Evolutionary conservation across 371 early-diverging fungal genomes (phyloP).

Genomic region (Syncephalastrum racemosum): DNA sequence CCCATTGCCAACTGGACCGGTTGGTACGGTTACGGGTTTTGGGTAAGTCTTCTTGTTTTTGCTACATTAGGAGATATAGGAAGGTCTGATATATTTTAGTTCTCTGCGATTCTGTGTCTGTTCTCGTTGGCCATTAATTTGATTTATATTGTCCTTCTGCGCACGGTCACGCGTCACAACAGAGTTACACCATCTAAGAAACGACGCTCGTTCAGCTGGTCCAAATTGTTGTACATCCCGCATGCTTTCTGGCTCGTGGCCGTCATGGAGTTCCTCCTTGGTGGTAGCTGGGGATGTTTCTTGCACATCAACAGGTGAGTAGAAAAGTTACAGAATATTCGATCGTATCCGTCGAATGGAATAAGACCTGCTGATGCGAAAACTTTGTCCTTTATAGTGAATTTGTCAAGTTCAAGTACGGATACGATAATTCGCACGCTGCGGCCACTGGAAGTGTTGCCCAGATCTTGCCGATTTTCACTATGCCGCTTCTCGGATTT

Average conservation of each 20-base stretch:
- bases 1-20: conserved; percentile 56
- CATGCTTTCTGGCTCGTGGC: conserved; percentile 61
- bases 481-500: conserved; percentile 64
- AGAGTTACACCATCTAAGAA: conserved; percentile 34
- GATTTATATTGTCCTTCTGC: conserved; percentile 49
- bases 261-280: conserved; percentile 54
- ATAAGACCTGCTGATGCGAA: no score
- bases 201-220: conserved; percentile 50
- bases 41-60: conserved; percentile 36
- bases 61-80: neutral
- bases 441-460: conserved; percentile 63
- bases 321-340: no score
- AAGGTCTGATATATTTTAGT: conserved; percentile 20
- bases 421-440: conserved; percentile 46
- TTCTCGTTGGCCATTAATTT: conserved; percentile 63
- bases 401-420: conserved; percentile 58
- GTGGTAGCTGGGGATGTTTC: conserved; percentile 68
- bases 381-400: conserved; percentile 34
- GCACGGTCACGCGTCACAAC: conserved; percentile 14
- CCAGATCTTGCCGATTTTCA: conserved; percentile 64
- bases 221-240: conserved; percentile 54
- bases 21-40: conserved; percentile 68
- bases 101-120: conserved; percentile 55
- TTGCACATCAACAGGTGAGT: conserved; percentile 61
- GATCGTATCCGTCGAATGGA: no score